phyloP scores from a whole-genome alignment of 257 asterid species.

The Penstemon barbatus region DNA sequence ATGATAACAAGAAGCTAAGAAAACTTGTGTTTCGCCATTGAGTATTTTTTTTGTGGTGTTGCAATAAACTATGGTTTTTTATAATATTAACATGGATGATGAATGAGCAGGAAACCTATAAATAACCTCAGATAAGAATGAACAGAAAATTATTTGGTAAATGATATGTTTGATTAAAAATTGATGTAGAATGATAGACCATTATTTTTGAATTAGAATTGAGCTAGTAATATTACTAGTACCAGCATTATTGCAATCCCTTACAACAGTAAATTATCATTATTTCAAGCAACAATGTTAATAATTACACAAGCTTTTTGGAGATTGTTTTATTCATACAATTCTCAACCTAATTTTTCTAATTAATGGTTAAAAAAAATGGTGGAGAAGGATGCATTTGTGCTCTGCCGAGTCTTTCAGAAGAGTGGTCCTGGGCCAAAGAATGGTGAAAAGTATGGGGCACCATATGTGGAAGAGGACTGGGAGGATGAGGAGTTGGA shows the following conservation, averaged over 20 bases:
- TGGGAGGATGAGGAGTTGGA: constrained; percentile 77
- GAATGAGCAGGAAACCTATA: neutral
- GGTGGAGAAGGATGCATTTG: constrained; percentile 68
- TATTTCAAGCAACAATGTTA: too few relatives aligned
- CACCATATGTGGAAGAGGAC: constrained; percentile 86
- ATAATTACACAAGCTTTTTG: neutral
- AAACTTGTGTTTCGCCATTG: too few relatives aligned
- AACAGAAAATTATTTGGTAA: constrained; percentile 9
- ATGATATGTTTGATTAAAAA: neutral
- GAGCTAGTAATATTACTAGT: constrained; percentile 10
- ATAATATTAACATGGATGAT: constrained; percentile 13
- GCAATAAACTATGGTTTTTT: too few relatives aligned
- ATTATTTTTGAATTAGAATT: neutral
- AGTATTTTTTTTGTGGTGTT: too few relatives aligned
- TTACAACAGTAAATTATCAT: too few relatives aligned
- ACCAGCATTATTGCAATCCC: neutral
- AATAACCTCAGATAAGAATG: neutral
- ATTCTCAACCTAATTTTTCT: constrained; percentile 10
- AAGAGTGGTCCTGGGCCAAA: constrained; percentile 98
- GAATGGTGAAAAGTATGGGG: constrained; percentile 96
- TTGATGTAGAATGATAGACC: neutral
- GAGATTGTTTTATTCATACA: constrained; percentile 10
- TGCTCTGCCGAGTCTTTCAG: constrained; percentile 87
- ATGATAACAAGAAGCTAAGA: too few relatives aligned
- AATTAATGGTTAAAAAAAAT: constrained; percentile 20